A percentile compares a stretch with the other conserved stretches of the same genome.
Evolutionary conservation across 2,329 filamentous ascomycete species (phyloP).

Genomic region (Pleoardoris graminearum): DNA sequence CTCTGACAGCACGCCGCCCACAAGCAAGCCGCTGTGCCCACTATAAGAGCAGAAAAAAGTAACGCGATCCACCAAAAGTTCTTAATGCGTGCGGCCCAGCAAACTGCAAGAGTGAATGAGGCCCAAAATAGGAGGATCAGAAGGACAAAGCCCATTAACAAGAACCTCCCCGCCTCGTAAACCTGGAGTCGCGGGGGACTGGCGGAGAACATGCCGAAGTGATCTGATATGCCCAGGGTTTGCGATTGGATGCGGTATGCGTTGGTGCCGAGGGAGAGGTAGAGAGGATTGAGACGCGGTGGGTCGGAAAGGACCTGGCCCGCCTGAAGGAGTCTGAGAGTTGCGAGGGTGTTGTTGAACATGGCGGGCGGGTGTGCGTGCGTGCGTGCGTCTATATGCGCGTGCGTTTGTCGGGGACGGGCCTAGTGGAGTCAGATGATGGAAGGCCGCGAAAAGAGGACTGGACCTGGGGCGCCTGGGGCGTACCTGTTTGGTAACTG

Average conservation of each 20-base stretch:
- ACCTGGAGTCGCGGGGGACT: neutral
- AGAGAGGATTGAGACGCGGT: conserved; percentile 2
- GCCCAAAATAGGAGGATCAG: conserved; percentile 3
- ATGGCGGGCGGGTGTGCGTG: conserved; percentile 1
- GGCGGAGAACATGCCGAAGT: conserved; percentile 4
- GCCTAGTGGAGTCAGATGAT: conserved; percentile 3
- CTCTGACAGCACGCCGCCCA: neutral
- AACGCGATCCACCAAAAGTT: conserved; percentile 4
- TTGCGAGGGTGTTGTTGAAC: conserved; percentile 6
- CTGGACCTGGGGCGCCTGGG: conserved; percentile 1
- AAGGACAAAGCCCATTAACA: neutral
- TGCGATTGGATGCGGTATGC: conserved; percentile 8
- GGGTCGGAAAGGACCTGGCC: conserved; percentile 6
- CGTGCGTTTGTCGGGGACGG: neutral
- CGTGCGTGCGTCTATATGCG: conserved; percentile 2
- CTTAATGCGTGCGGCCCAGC: conserved; percentile 2
- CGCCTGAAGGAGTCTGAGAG: conserved; percentile 1
- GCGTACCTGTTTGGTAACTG: conserved; percentile 3
- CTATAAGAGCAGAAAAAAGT: neutral
- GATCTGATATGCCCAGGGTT: conserved; percentile 5
- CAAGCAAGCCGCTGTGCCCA: neutral
- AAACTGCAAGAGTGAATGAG: conserved; percentile 4
- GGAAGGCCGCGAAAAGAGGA: neutral
- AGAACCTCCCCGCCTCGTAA: conserved; percentile 1
- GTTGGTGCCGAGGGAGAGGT: conserved; percentile 4